phyloP scores from a whole-genome alignment of 768 basidiomycete species.

The Boletellus emodensis region DNA sequence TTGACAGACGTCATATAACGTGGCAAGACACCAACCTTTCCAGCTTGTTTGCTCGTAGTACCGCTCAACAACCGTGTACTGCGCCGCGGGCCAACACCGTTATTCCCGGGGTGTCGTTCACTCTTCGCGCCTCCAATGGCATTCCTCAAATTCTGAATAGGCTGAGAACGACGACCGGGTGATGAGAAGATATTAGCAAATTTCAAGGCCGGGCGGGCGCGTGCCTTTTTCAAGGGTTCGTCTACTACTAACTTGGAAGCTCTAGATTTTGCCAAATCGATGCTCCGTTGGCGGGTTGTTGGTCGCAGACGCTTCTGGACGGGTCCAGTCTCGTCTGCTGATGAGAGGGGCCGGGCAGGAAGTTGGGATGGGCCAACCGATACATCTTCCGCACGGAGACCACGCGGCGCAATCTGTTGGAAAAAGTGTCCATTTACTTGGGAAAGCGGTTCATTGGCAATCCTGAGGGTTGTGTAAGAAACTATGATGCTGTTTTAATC shows the following conservation, averaged over 20 bases:
- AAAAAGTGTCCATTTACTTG: slow-evolving; percentile 57
- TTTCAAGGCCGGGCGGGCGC: slow-evolving; percentile 83
- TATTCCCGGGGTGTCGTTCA: slow-evolving; percentile 41
- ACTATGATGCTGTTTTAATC: neutral
- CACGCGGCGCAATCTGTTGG: slow-evolving; percentile 41
- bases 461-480: slow-evolving; percentile 35
- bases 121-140: slow-evolving; percentile 48
- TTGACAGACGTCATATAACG: neutral
- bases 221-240: slow-evolving; percentile 85
- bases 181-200: slow-evolving; percentile 88
- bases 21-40: slow-evolving; percentile 47
- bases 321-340: slow-evolving; percentile 78
- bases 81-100: slow-evolving; percentile 55
- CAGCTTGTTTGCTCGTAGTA: slow-evolving; percentile 45
- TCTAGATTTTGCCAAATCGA: slow-evolving; percentile 49
- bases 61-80: slow-evolving; percentile 70
- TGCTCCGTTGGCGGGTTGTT: slow-evolving; percentile 50
- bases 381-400: slow-evolving; percentile 38
- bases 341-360: slow-evolving; percentile 67
- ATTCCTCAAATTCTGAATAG: slow-evolving; percentile 61
- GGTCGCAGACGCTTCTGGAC: slow-evolving; percentile 73
- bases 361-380: slow-evolving; percentile 43
- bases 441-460: slow-evolving; percentile 52
- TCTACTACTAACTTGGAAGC: slow-evolving; percentile 58
- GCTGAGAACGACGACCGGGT: slow-evolving; percentile 75